phyloP scores from a whole-genome alignment of 768 basidiomycete species.

The Pleurotus giganteus region DNA sequence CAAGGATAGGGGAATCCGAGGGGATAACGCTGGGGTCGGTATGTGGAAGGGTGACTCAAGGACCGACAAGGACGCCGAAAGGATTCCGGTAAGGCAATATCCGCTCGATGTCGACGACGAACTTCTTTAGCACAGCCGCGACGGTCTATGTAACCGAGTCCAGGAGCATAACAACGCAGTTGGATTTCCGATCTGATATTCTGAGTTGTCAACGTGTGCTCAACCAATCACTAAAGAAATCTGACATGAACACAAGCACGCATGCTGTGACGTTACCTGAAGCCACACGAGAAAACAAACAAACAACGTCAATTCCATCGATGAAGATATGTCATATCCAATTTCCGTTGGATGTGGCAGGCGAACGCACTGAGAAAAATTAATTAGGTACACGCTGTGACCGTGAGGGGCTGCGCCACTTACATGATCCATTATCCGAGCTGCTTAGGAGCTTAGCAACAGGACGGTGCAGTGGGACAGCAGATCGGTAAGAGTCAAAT shows the following conservation, averaged over 20 bases:
- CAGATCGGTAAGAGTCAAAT: too few relatives aligned
- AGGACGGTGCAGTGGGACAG: too few relatives aligned
- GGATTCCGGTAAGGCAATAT: too few relatives aligned
- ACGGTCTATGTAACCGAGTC: conserved; percentile 14
- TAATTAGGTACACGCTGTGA: neutral
- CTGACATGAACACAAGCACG: conserved; percentile 7
- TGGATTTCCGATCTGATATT: conserved; percentile 2
- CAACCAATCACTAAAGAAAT: conserved; percentile 4
- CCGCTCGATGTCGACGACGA: too few relatives aligned
- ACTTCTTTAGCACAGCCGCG: neutral
- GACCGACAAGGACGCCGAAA: too few relatives aligned
- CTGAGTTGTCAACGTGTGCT: conserved; percentile 11
- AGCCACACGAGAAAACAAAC: neutral
- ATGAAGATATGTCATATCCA: conserved; percentile 13
- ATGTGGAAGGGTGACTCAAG: too few relatives aligned
- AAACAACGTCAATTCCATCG: conserved; percentile 2
- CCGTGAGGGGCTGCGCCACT: too few relatives aligned
- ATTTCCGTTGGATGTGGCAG: neutral
- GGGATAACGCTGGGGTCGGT: too few relatives aligned
- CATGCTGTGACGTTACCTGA: neutral
- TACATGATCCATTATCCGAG: too few relatives aligned
- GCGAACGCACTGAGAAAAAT: neutral
- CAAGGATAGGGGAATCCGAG: too few relatives aligned
- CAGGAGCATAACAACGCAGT: conserved; percentile 8
- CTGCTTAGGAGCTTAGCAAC: too few relatives aligned